Evolutionary conservation across 2,329 filamentous ascomycete species (phyloP).

Genomic region (Chrysoporthe austroafricana): DNA sequence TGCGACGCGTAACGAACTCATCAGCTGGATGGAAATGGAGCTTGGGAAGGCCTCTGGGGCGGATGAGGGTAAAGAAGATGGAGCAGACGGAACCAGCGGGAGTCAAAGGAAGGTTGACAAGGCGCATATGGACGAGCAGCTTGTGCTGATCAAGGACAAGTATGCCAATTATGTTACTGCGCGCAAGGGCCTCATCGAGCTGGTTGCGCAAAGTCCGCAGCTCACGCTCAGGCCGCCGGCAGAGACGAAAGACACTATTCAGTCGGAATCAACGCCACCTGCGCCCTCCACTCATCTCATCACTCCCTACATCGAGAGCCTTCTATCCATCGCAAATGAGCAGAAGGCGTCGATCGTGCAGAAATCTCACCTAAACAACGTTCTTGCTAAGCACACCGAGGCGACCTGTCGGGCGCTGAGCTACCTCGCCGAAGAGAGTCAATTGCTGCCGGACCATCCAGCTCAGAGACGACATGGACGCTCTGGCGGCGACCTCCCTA

Average conservation of each 20-base stretch:
- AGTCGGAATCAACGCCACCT: conserved; percentile 13
- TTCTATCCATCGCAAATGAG: conserved; percentile 56
- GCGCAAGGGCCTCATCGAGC: conserved; percentile 52
- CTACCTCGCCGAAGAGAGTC: conserved; percentile 64
- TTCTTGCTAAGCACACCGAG: conserved; percentile 55
- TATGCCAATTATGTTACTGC: conserved; percentile 57
- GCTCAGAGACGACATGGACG: conserved; percentile 46
- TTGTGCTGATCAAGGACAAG: conserved; percentile 55
- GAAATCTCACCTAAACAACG: conserved; percentile 58
- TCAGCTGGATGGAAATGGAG: conserved; percentile 68
- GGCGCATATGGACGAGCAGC: conserved; percentile 42
- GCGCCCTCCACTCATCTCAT: conserved; percentile 48
- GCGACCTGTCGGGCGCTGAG: conserved; percentile 55
- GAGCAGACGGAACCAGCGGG: conserved; percentile 27
- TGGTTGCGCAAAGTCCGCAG: conserved; percentile 41
- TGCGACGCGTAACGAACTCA: conserved; percentile 61
- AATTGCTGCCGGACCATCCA: conserved; percentile 59
- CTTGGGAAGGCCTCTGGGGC: conserved; percentile 53
- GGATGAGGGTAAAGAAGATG: conserved; percentile 32
- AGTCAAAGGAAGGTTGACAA: conserved; percentile 24
- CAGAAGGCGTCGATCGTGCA: conserved; percentile 63
- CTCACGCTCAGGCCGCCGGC: conserved; percentile 33
- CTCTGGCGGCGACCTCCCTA: conserved; percentile 48
- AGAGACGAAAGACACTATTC: not conserved
- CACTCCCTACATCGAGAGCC: conserved; percentile 58